Base-by-base conservation (phyloP, 1,139 yeast species). In the Pichia sp. region DNA sequence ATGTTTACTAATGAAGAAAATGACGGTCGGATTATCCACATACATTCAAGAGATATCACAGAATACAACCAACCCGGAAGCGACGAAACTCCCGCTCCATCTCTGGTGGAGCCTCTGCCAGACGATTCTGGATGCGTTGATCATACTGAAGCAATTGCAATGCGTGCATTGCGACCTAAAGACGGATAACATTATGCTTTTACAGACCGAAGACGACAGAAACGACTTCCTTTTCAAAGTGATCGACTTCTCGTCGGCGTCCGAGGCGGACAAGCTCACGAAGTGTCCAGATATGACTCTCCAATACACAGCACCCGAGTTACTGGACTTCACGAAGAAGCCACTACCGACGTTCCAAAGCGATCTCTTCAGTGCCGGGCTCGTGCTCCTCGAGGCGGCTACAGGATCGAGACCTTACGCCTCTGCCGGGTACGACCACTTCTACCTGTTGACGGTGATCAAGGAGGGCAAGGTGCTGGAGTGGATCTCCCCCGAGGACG, bases 141-240 rank as follows among this genome's bases (percentile, higher is more conserved):
- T 40, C 2, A 54, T 63, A 1, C 45, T 69, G 17, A 52, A 53
- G 35, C 53, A 55, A 3, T 48, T 66, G 21, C 46, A 57, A 1
- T 49, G 59, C 33, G 65, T 68, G 11, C 72, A 69, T 48, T 61
- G 69, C 52, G 73, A 69, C 49, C 53, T 67, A 38, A 69, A 69
- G 49, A 58, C 71, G 2, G 61, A 67, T 10, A 69, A 69, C 47
- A 54, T 69, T 8, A 49, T 69, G 48, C 59, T 58, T 12, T 54
- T 59, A 15, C 12, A 43, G 0, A 40, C 32, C 4, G 32, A 45
- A 4, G 28, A 44, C n/a, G 4, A 20, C 34, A 42, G 17, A 2
- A 53, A 53, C 4, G 10, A 22, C 2, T 11, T 28, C 7, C 7
- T 34, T 4, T 69, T 68, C 55, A 67, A 67, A 50, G 47, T 69